Evolutionary conservation across 768 basidiomycete genomes (phyloP).

Genomic region (Omphalotus guepiniiformis): DNA sequence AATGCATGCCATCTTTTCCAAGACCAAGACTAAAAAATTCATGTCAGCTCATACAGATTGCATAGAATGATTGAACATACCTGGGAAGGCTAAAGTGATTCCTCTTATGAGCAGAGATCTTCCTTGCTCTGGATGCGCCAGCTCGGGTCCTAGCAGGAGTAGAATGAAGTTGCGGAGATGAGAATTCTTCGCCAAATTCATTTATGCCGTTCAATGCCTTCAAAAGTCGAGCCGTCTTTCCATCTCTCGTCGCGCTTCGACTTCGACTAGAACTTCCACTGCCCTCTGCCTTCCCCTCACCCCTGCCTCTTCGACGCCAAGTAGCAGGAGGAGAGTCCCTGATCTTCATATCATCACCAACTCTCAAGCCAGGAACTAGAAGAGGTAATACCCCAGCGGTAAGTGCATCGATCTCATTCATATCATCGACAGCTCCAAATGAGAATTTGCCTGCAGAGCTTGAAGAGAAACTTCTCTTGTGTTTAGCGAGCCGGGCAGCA

Average conservation of each 20-base stretch:
- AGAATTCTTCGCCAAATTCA: slow-evolving; percentile 48
- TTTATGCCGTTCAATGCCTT: slow-evolving; percentile 33
- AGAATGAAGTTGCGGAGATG: slow-evolving; percentile 55
- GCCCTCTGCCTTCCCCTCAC: not conserved
- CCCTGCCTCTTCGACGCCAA: slow-evolving; percentile 19
- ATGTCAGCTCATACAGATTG: slow-evolving; percentile 9
- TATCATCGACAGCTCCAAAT: slow-evolving; percentile 50
- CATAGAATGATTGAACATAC: slow-evolving; percentile 28
- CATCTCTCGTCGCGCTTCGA: slow-evolving; percentile 21
- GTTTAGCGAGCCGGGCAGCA: slow-evolving; percentile 50
- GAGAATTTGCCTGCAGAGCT: slow-evolving; percentile 58
- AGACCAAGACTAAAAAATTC: slow-evolving; percentile 49
- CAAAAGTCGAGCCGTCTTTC: slow-evolving; percentile 31
- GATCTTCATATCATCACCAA: slow-evolving; percentile 54
- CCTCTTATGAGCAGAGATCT: slow-evolving; percentile 51
- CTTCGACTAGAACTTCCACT: slow-evolving; percentile 2
- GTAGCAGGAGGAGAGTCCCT: slow-evolving; percentile 40
- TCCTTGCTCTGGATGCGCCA: slow-evolving; percentile 29
- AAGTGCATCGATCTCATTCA: slow-evolving; percentile 67
- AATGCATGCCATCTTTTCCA: slow-evolving; percentile 53
- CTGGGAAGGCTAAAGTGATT: slow-evolving; percentile 68
- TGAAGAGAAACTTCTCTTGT: slow-evolving; percentile 62
- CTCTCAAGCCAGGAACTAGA: slow-evolving; percentile 60
- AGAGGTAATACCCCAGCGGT: slow-evolving; percentile 66
- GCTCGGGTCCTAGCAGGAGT: slow-evolving; percentile 45